Evolutionary conservation across 805 yeast genomes (phyloP).

Genomic region (Candida caryicola): DNA sequence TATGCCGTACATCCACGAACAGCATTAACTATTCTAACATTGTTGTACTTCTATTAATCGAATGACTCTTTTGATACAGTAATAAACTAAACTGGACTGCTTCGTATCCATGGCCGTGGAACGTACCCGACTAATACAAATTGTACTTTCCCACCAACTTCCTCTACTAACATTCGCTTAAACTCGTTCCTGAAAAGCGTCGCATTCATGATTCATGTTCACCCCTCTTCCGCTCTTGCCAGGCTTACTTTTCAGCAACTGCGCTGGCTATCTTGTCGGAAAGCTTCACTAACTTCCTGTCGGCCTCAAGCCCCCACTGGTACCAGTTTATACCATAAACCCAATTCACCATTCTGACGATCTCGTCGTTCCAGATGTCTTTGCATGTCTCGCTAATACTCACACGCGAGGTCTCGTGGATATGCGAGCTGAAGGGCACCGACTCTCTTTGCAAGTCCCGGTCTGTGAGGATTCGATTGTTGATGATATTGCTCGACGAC

Average conservation of each 20-base stretch:
- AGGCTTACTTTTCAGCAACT: slow-evolving; percentile 6
- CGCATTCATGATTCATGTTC: too few relatives aligned
- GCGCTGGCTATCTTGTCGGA: slow-evolving; percentile 23
- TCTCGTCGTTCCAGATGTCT: slow-evolving; percentile 78
- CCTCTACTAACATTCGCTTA: too few relatives aligned
- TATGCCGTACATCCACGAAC: too few relatives aligned
- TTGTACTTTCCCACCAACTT: too few relatives aligned
- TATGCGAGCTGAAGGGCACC: slow-evolving; percentile 37
- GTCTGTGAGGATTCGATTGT: slow-evolving; percentile 50
- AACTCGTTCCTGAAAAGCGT: too few relatives aligned
- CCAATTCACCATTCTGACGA: slow-evolving; percentile 62
- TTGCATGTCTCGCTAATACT: slow-evolving; percentile 57
- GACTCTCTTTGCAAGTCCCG: slow-evolving; percentile 44
- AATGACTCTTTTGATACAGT: too few relatives aligned
- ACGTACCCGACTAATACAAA: too few relatives aligned
- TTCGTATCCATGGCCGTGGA: too few relatives aligned
- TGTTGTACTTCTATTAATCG: not conserved
- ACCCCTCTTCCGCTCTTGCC: too few relatives aligned
- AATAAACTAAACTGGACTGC: too few relatives aligned
- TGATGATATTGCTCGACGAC: slow-evolving; percentile 49
- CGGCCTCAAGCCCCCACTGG: slow-evolving; percentile 35
- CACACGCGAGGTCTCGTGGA: slow-evolving; percentile 29
- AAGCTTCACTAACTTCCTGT: slow-evolving; percentile 28
- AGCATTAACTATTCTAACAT: too few relatives aligned
- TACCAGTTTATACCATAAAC: slow-evolving; percentile 54